Evolutionary conservation across 805 yeast species (phyloP).

Genomic region (Starmerella sp.): DNA sequence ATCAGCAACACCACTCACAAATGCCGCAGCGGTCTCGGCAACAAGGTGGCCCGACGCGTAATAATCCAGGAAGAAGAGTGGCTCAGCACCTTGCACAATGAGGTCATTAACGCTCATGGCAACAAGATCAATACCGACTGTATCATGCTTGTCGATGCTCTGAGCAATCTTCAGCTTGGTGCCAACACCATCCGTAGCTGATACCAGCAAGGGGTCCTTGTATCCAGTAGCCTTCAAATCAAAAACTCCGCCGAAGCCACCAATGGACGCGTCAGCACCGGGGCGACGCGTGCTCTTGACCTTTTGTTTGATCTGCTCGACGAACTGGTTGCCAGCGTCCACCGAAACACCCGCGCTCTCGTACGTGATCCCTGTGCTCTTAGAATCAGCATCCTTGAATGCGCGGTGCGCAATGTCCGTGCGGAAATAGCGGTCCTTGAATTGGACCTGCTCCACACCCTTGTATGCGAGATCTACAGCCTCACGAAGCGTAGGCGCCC

Average conservation of each 20-base stretch:
- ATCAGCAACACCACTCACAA: slow-evolving; percentile 90
- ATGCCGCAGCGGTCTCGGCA: slow-evolving; percentile 68
- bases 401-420: slow-evolving; percentile 95
- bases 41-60: slow-evolving; percentile 92
- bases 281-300: slow-evolving; percentile 88
- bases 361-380: slow-evolving; percentile 50
- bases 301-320: slow-evolving; percentile 76
- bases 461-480: slow-evolving; percentile 79
- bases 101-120: slow-evolving; percentile 98
- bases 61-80: slow-evolving; percentile 87
- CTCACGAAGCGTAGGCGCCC: slow-evolving; percentile 58
- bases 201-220: slow-evolving; percentile 65
- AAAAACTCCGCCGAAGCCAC: slow-evolving; percentile 97
- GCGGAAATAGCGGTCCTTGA: slow-evolving; percentile 71
- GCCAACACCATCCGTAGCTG: slow-evolving; percentile 99
- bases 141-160: slow-evolving; percentile 72
- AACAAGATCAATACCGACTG: slow-evolving; percentile 97
- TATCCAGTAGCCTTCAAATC: slow-evolving; percentile 85
- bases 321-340: slow-evolving; percentile 84
- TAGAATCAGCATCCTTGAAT: slow-evolving; percentile 43
- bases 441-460: slow-evolving; percentile 68
- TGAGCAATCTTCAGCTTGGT: slow-evolving; percentile 94
- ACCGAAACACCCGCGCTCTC: slow-evolving; percentile 97
- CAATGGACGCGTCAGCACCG: slow-evolving; percentile 96
- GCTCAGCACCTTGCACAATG: slow-evolving; percentile 98